These are phyloP conservation scores for Trypanosoma theileri DNA, from an alignment of 208 protist genomes.

Conservation along the genomic window DNA sequence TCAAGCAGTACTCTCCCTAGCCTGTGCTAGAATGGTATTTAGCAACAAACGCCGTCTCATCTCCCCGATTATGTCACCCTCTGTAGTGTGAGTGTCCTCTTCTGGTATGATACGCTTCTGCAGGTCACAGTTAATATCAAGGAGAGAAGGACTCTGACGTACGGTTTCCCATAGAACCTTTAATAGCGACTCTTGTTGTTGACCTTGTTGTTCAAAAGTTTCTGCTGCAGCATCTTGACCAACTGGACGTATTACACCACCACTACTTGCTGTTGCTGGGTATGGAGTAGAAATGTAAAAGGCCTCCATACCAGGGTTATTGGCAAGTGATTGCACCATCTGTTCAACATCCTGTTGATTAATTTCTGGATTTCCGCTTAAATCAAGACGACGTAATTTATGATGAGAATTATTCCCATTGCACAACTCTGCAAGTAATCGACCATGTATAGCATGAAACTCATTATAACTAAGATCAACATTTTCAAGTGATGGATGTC, in stretches of 20 bases:
- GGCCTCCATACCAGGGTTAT: conserved; percentile 39
- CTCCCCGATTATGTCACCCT: conserved; percentile 27
- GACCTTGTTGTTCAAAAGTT: conserved; percentile 8
- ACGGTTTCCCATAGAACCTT: conserved; percentile 33
- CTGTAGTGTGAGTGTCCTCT: conserved; percentile 4
- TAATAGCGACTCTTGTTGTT: conserved; percentile 27
- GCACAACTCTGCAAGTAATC: conserved; percentile 34
- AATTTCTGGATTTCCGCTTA: conserved; percentile 49
- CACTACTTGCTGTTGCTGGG: neutral
- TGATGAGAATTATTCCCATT: conserved; percentile 7
- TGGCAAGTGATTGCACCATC: conserved; percentile 28
- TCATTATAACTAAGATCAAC: conserved; percentile 80
- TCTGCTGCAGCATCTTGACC: conserved; percentile 23
- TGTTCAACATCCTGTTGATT: conserved; percentile 24
- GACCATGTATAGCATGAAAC: conserved; percentile 48
- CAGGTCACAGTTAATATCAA: conserved; percentile 36
- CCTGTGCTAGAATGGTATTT: conserved; percentile 43
- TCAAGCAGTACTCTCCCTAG: neutral
- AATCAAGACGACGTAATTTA: conserved; percentile 36
- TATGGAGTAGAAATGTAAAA: conserved; percentile 39
- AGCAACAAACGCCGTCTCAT: conserved; percentile 50
- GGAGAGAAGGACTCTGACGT: conserved; percentile 34
- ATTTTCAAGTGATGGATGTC: conserved; percentile 37
- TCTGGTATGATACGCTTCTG: conserved; percentile 17
- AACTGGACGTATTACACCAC: conserved; percentile 10